These are phyloP conservation scores for Salisapilia sapeloensis DNA, from an alignment of 352 stramenopile species.

Conservation along the genomic window DNA sequence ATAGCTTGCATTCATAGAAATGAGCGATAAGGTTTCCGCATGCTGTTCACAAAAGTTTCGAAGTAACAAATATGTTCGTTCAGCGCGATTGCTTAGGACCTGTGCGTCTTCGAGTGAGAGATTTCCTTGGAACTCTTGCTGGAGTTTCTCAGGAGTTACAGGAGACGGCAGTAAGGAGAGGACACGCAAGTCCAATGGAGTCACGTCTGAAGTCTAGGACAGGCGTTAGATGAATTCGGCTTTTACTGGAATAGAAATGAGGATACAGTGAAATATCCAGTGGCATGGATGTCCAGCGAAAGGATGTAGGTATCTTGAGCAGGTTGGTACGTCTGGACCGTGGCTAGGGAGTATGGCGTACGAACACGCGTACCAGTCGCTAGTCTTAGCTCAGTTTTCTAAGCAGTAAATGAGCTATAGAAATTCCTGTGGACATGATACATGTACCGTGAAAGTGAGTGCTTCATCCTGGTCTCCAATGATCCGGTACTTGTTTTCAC, in stretches of 20 bases:
- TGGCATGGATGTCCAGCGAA: slow-evolving; percentile 12
- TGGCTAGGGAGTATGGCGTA: slow-evolving; percentile 9
- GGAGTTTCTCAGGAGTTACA: slow-evolving; percentile 42
- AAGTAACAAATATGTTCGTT: slow-evolving; percentile 32
- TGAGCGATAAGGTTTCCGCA: slow-evolving; percentile 48
- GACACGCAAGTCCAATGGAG: slow-evolving; percentile 46
- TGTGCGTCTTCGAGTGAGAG: slow-evolving; percentile 40
- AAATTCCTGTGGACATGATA: no score
- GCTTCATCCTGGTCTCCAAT: slow-evolving; percentile 1
- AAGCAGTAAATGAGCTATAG: slow-evolving; percentile 1
- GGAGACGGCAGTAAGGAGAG: slow-evolving; percentile 49
- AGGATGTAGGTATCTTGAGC: slow-evolving; percentile 17
- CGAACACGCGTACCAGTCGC: slow-evolving; percentile 8
- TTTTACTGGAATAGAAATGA: background rate
- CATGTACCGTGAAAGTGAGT: background rate
- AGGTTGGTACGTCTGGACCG: slow-evolving; percentile 6
- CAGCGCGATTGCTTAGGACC: slow-evolving; percentile 24
- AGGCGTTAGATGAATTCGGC: slow-evolving; percentile 1
- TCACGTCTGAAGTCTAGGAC: slow-evolving; percentile 15
- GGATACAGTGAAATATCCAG: slow-evolving; percentile 16
- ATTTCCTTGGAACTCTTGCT: slow-evolving; percentile 41
- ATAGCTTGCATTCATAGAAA: slow-evolving; percentile 54
- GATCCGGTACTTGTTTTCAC: slow-evolving; percentile 6
- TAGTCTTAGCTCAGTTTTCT: slow-evolving; percentile 13
- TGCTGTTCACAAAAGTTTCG: slow-evolving; percentile 53